phyloP scores from a whole-genome alignment of 306 rosid species.

The Erythrophleum fordii region DNA sequence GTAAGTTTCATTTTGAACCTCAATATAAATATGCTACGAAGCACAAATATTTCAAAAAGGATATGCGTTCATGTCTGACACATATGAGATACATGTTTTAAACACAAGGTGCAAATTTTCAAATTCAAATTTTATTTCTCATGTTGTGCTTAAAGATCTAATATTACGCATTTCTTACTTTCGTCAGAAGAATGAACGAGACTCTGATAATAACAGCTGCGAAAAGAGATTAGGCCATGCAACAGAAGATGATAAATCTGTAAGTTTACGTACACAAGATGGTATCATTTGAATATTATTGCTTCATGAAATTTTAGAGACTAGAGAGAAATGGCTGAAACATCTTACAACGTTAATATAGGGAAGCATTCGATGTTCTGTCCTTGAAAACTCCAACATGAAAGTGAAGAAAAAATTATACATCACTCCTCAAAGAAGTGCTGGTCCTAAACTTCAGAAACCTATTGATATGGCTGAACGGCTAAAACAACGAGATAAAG shows the following conservation, averaged over 20 bases:
- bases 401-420: neutral
- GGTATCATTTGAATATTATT: neutral
- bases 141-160: slow-evolving; percentile 16
- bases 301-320: neutral
- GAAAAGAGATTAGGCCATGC: slow-evolving; percentile 43
- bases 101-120: neutral
- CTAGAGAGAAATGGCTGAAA: neutral
- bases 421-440: neutral
- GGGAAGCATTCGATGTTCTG: slow-evolving; percentile 1
- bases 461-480: neutral
- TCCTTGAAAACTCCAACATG: neutral
- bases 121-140: neutral
- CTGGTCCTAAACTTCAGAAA: slow-evolving; percentile 5
- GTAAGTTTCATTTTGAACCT: slow-evolving; percentile 36
- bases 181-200: slow-evolving; percentile 50
- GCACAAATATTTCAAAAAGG: neutral
- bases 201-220: slow-evolving; percentile 39
- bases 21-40: neutral
- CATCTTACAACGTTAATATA: neutral
- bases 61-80: neutral
- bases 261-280: neutral
- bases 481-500: slow-evolving; percentile 12
- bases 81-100: neutral
- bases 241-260: slow-evolving; percentile 42
- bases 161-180: neutral